Conservation (phyloP, 2,329 filamentous ascomycete species). For the Cercospora sp. region DNA sequence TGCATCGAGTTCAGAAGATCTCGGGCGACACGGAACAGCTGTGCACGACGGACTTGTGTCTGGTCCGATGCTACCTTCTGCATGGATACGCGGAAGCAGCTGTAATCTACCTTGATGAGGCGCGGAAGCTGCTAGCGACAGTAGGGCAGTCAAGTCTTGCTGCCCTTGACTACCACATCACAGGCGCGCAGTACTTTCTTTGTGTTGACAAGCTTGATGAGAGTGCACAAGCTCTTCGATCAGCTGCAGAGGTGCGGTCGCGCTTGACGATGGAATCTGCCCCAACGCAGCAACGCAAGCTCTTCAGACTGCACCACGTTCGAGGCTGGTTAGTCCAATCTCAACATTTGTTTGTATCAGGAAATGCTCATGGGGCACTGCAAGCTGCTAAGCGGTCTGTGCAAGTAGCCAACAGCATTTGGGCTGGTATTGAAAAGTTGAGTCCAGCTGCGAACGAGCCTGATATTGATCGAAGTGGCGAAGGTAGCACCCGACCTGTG, state of each 20-base stretch:
- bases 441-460: not conserved
- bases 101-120: slow-evolving; percentile 57
- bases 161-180: slow-evolving; percentile 43
- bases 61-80: slow-evolving; percentile 58
- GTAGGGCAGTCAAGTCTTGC: slow-evolving; percentile 47
- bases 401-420: slow-evolving; percentile 33
- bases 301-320: slow-evolving; percentile 30
- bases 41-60: slow-evolving; percentile 30
- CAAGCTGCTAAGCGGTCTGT: slow-evolving; percentile 33
- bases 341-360: slow-evolving; percentile 21
- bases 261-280: slow-evolving; percentile 22
- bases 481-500: slow-evolving; percentile 11
- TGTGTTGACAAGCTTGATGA: slow-evolving; percentile 27
- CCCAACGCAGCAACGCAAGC: slow-evolving; percentile 24
- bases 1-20: slow-evolving; percentile 13
- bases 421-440: slow-evolving; percentile 30
- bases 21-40: slow-evolving; percentile 18
- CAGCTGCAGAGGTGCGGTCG: slow-evolving; percentile 22
- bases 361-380: slow-evolving; percentile 28
- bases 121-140: slow-evolving; percentile 52
- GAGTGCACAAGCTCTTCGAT: slow-evolving; percentile 22
- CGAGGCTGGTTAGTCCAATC: slow-evolving; percentile 36
- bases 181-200: slow-evolving; percentile 27
- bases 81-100: slow-evolving; percentile 63
- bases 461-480: slow-evolving; percentile 18